phyloP scores from a whole-genome alignment of 371 early-diverging fungal species.

The Actinomortierella wolfii region DNA sequence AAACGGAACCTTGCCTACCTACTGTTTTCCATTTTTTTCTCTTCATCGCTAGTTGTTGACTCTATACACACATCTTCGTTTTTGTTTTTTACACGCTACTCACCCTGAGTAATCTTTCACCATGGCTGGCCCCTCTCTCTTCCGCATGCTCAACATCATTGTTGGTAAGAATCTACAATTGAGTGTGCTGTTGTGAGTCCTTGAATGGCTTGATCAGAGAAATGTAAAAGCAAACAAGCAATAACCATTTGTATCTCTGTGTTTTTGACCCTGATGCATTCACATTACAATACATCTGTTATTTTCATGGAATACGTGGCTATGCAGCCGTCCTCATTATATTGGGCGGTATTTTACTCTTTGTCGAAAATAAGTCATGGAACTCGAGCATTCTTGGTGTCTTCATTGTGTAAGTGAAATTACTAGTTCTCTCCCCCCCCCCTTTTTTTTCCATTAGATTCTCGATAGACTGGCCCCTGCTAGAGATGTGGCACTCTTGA shows the following conservation, averaged over 20 bases:
- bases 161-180: slow-evolving; percentile 14
- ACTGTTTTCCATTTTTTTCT: neutral
- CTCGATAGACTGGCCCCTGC: neutral
- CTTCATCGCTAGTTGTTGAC: neutral
- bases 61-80: neutral
- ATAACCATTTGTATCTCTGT: too few relatives aligned
- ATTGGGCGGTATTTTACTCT: slow-evolving; percentile 31
- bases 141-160: slow-evolving; percentile 33
- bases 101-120: slow-evolving; percentile 1
- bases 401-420: slow-evolving; percentile 12
- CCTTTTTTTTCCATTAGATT: neutral
- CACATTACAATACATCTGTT: too few relatives aligned
- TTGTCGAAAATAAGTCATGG: slow-evolving; percentile 25
- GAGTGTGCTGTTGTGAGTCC: too few relatives aligned
- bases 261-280: too few relatives aligned
- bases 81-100: neutral
- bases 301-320: neutral
- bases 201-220: too few relatives aligned
- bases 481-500: too few relatives aligned
- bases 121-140: slow-evolving; percentile 42
- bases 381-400: slow-evolving; percentile 40
- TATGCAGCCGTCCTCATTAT: slow-evolving; percentile 24
- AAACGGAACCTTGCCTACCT: too few relatives aligned
- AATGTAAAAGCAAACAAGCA: too few relatives aligned
- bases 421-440: neutral